These are phyloP conservation scores for Vicia villosa DNA, from an alignment of 306 rosid genomes.

Conservation along the genomic window DNA sequence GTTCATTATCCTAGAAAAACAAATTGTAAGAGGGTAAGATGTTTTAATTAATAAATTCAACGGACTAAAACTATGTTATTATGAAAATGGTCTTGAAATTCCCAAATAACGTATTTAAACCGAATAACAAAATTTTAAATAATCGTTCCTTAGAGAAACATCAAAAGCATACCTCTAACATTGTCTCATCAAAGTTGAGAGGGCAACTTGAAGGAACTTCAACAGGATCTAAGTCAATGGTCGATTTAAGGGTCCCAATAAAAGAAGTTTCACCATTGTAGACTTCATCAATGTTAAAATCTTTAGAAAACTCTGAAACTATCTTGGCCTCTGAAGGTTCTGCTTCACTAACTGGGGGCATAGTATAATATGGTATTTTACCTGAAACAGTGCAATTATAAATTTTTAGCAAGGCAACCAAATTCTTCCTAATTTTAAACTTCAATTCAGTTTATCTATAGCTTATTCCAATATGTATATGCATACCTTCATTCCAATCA, in stretches of 20 bases:
- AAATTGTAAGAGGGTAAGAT: slow-evolving; percentile 5
- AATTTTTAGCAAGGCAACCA: neutral
- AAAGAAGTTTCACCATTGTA: slow-evolving; percentile 76
- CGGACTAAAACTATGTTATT: neutral
- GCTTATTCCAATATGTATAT: slow-evolving; percentile 19
- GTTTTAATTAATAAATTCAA: neutral
- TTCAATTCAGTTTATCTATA: slow-evolving; percentile 11
- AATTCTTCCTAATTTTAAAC: slow-evolving; percentile 11
- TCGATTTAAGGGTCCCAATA: slow-evolving; percentile 88
- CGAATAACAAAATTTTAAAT: neutral
- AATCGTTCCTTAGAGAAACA: neutral
- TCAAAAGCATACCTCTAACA: slow-evolving; percentile 61
- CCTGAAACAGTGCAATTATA: slow-evolving; percentile 52
- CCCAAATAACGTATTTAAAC: neutral
- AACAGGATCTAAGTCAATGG: slow-evolving; percentile 72
- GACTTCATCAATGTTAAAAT: slow-evolving; percentile 76
- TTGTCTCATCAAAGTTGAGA: slow-evolving; percentile 55
- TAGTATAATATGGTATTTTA: slow-evolving; percentile 87
- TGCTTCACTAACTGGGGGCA: slow-evolving; percentile 80
- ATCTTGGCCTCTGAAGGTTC: slow-evolving; percentile 74
- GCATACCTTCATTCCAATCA: slow-evolving; percentile 95
- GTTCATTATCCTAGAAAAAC: slow-evolving; percentile 48
- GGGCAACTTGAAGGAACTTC: slow-evolving; percentile 83
- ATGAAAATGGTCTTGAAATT: neutral
- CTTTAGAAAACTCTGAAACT: slow-evolving; percentile 67